phyloP scores from a whole-genome alignment of 2,329 filamentous ascomycete genomes.

The Myotisia sp. region DNA sequence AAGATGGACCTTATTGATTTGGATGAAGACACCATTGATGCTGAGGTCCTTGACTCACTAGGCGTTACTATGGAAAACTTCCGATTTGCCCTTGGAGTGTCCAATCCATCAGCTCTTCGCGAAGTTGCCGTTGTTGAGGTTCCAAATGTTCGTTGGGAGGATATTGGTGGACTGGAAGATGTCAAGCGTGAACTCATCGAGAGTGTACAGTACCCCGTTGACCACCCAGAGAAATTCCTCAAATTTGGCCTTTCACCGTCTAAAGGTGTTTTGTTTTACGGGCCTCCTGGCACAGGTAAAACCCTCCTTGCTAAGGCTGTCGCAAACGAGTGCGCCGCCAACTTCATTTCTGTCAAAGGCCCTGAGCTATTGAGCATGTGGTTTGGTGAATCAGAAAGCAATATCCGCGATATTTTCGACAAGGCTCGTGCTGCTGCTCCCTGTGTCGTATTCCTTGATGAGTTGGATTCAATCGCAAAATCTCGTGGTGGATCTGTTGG shows the following conservation, averaged over 20 bases:
- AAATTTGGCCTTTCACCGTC: constrained; percentile 98
- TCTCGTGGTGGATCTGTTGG: constrained; percentile 92
- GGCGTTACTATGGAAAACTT: constrained; percentile 99
- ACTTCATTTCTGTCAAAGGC: constrained; percentile 99
- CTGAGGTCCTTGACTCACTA: constrained; percentile 92
- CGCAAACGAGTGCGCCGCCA: constrained; percentile 96
- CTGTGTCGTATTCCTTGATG: constrained; percentile 96
- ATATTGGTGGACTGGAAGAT: constrained; percentile 93
- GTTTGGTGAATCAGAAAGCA: constrained; percentile 99
- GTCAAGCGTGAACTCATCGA: constrained; percentile 99
- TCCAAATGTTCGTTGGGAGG: constrained; percentile 98
- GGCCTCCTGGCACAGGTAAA: constrained; percentile 99
- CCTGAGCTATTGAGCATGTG: constrained; percentile 98
- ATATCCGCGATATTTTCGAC: constrained; percentile 99
- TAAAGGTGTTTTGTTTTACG: constrained; percentile 96
- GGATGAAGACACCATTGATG: constrained; percentile 97
- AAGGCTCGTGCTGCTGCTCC: constrained; percentile 96
- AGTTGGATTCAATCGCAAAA: constrained; percentile 98
- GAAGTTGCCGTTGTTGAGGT: constrained; percentile 98
- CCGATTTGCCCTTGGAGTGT: constrained; percentile 93
- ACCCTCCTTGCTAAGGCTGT: constrained; percentile 98
- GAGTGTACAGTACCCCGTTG: constrained; percentile 96
- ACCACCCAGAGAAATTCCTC: constrained; percentile 99
- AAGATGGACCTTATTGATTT: constrained; percentile 99
- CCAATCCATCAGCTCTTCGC: constrained; percentile 95